phyloP scores from a whole-genome alignment of 2,329 filamentous ascomycete genomes.

The Lachnellula arida region DNA sequence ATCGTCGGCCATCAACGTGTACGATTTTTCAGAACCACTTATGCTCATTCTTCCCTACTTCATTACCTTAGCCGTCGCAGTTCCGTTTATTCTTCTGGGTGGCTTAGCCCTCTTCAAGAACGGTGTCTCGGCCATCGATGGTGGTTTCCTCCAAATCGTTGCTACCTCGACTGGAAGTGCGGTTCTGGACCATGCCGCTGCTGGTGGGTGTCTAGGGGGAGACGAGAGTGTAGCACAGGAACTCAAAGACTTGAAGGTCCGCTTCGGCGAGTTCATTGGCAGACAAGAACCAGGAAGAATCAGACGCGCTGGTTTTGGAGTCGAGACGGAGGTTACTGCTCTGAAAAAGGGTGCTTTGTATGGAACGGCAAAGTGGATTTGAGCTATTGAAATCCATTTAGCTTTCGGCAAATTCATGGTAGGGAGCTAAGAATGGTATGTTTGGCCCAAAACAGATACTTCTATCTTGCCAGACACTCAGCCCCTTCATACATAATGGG shows the following conservation, averaged over 20 bases:
- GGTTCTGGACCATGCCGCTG: conserved; percentile 14
- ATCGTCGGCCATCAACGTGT: conserved; percentile 13
- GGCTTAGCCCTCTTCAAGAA: conserved; percentile 12
- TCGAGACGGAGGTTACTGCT: conserved; percentile 14
- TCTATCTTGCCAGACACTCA: too few relatives aligned
- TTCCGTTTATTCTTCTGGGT: conserved; percentile 20
- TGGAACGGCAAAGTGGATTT: conserved; percentile 19
- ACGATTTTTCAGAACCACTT: conserved; percentile 18
- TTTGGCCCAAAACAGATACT: too few relatives aligned
- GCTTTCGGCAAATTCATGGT: too few relatives aligned
- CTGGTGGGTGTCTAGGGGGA: conserved; percentile 19
- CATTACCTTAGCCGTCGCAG: conserved; percentile 7
- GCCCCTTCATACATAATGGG: too few relatives aligned
- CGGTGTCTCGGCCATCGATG: conserved; percentile 18
- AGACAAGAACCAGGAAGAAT: conserved; percentile 6
- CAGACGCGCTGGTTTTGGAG: conserved; percentile 17
- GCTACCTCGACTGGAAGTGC: conserved; percentile 17
- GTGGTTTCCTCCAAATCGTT: conserved; percentile 19
- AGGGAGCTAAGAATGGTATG: too few relatives aligned
- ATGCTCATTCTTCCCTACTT: conserved; percentile 23
- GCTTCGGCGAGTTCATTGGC: conserved; percentile 18
- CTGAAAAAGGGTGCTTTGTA: conserved; percentile 15
- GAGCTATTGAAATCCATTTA: neutral
- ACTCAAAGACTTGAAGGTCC: conserved; percentile 17
- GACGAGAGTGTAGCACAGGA: conserved; percentile 14